Evolutionary conservation across 306 rosid genomes (phyloP).

Genomic region (Prunus campanulata): DNA sequence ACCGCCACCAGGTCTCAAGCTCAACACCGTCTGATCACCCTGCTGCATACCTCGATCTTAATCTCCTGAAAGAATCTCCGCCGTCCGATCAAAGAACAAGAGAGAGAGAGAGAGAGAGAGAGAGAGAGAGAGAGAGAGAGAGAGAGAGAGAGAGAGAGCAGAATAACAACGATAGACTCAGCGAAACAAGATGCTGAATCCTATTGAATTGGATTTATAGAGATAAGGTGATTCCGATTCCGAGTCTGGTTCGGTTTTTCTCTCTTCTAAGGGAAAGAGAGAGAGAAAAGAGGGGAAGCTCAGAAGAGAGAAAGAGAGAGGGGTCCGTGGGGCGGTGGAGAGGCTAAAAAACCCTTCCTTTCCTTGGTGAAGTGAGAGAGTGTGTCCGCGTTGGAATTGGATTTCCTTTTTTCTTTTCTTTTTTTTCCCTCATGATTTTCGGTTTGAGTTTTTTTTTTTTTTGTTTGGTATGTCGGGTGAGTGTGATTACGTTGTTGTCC

Average conservation of each 20-base stretch:
- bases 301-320: constrained; percentile 31
- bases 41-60: constrained; percentile 96
- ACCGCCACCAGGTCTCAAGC: constrained; percentile 99
- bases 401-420: neutral
- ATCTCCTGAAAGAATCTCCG: constrained; percentile 33
- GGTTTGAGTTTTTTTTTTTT: neutral
- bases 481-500: constrained; percentile 14
- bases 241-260: constrained; percentile 12
- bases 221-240: neutral
- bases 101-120: no score
- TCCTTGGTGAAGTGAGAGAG: constrained; percentile 17
- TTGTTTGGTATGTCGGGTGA: neutral
- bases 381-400: neutral
- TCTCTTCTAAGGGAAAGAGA: constrained; percentile 25
- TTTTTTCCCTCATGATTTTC: neutral
- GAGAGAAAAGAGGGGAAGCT: neutral
- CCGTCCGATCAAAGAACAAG: constrained; percentile 27
- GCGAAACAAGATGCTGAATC: constrained; percentile 46
- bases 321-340: constrained; percentile 24
- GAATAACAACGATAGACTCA: constrained; percentile 34
- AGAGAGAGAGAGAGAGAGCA: neutral
- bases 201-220: constrained; percentile 22
- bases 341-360: constrained; percentile 58
- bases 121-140: neutral
- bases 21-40: constrained; percentile 73